Evolutionary conservation across 2,329 filamentous ascomycete species (phyloP).

Genomic region (Pseudogymnoascus sp.): DNA sequence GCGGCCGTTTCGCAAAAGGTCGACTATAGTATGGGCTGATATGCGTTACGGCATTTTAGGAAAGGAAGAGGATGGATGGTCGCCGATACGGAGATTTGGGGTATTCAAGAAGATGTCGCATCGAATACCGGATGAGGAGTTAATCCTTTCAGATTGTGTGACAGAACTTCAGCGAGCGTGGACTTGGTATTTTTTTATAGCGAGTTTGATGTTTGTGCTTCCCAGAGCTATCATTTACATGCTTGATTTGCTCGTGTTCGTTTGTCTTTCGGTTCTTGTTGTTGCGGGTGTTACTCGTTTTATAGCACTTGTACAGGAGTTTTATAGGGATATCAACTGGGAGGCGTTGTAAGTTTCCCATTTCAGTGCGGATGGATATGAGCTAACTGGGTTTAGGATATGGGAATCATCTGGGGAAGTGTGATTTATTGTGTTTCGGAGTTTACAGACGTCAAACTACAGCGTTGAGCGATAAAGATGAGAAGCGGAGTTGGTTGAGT

Average conservation of each 20-base stretch:
- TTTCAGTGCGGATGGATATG: not conserved
- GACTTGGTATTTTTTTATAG: not conserved
- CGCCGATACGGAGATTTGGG: not conserved
- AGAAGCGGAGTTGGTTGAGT: not conserved
- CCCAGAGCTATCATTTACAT: not conserved
- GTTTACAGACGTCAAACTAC: not conserved
- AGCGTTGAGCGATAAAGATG: not conserved
- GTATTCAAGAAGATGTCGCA: not conserved
- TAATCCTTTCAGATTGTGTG: not conserved
- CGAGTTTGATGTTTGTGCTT: not conserved
- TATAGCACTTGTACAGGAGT: not conserved
- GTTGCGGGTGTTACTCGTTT: not conserved
- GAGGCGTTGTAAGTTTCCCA: not conserved
- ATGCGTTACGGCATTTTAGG: not conserved
- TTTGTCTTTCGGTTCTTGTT: not conserved
- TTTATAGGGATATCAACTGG: not conserved
- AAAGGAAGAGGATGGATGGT: not conserved
- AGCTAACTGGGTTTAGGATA: not conserved
- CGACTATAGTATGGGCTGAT: not conserved
- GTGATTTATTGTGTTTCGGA: not conserved
- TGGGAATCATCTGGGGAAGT: not conserved
- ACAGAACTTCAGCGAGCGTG: not conserved
- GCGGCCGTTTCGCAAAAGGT: not conserved
- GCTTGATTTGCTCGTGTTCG: not conserved
- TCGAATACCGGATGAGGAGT: not conserved